A percentile compares a stretch with the other conserved stretches of the same genome.
Evolutionary conservation across 176 grass and related monocot genomes (phyloP).

Genomic region (maize (Zea mays)): Zm-B73-REFERENCE-NAM-5.0 NC_050104.1:91709501-91710000

Average conservation of each 20-base stretch:
- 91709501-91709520: too few species aligned
- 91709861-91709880: conserved; percentile 54
- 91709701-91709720: too few species aligned
- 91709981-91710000: background rate
- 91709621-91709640: too few species aligned
- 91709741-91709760: background rate
- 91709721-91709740: background rate
- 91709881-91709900: conserved; percentile 79
- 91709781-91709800: conserved; percentile 10
- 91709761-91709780: background rate
- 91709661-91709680: too few species aligned
- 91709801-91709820: conserved; percentile 4
- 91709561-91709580: too few species aligned
- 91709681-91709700: too few species aligned
- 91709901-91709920: conserved; percentile 71
- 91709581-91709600: too few species aligned
- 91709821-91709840: conserved; percentile 25
- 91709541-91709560: too few species aligned
- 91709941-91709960: conserved; percentile 40
- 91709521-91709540: too few species aligned
- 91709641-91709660: too few species aligned
- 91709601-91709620: too few species aligned
- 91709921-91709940: conserved; percentile 90
- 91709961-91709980: background rate
- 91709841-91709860: conserved; percentile 59